Conservation (phyloP, 2,329 filamentous ascomycete genomes). For the Aspergillus sp. region DNA sequence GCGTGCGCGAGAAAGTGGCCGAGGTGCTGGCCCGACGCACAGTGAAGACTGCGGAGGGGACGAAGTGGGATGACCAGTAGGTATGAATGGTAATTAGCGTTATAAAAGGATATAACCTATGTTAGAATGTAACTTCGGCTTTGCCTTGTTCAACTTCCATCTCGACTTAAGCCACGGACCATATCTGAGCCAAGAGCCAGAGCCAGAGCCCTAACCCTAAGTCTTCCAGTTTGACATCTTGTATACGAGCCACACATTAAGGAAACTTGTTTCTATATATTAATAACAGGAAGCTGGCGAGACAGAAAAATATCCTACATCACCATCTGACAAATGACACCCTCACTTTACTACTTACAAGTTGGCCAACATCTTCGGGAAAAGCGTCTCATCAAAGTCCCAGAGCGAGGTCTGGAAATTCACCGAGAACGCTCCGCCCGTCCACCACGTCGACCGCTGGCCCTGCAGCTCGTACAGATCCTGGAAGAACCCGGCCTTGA, state of each 20-base stretch:
- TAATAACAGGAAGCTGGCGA: no score
- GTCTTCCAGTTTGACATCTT: no score
- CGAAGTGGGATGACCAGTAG: conserved; percentile 16
- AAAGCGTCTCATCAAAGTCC: conserved; percentile 15
- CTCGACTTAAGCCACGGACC: no score
- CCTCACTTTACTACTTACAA: no score
- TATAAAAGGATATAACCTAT: conserved; percentile 2
- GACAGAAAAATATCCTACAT: no score
- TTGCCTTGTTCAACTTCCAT: no score
- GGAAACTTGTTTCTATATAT: no score
- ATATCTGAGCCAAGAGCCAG: no score
- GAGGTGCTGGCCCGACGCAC: conserved; percentile 62
- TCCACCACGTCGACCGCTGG: conserved; percentile 30
- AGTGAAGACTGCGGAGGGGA: conserved; percentile 33
- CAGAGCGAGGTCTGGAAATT: conserved; percentile 15
- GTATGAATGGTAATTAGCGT: conserved; percentile 1
- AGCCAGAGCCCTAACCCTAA: no score
- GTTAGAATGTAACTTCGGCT: background rate
- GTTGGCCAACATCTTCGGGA: conserved; percentile 14
- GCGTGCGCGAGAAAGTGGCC: conserved; percentile 56
- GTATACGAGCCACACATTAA: no score
- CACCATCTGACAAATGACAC: no score
- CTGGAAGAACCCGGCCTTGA: conserved; percentile 29
- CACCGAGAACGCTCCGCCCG: conserved; percentile 24
- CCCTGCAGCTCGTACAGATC: conserved; percentile 33